These are phyloP conservation scores for Lentinus brumalis DNA, from an alignment of 768 basidiomycete species.

Conservation along the genomic window DNA sequence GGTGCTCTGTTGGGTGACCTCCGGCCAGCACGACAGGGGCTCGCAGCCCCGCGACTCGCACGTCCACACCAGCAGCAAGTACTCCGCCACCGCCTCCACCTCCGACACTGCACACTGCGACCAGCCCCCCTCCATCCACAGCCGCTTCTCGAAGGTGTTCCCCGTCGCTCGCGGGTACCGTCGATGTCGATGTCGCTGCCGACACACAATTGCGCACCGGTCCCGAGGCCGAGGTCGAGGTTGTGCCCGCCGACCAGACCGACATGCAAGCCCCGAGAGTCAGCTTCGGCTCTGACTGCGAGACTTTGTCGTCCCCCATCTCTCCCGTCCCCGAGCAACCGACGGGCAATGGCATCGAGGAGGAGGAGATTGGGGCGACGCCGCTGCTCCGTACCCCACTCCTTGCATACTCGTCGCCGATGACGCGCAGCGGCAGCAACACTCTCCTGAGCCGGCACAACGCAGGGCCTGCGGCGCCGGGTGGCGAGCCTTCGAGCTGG, in stretches of 20 bases:
- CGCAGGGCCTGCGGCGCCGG: not conserved
- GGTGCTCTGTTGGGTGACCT: conserved; percentile 51
- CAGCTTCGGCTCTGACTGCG: too few relatives aligned
- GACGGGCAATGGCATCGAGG: conserved; percentile 7
- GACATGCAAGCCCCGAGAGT: too few relatives aligned
- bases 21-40: conserved; percentile 9
- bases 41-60: not conserved
- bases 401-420: conserved; percentile 6
- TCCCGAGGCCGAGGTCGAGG: not conserved
- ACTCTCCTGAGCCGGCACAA: conserved; percentile 2
- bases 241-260: not conserved
- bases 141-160: not conserved
- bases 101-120: not conserved
- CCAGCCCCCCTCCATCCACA: not conserved
- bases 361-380: not conserved
- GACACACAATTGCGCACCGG: not conserved
- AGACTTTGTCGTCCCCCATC: too few relatives aligned
- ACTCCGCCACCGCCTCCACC: not conserved
- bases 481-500: not conserved
- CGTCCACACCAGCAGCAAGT: not conserved
- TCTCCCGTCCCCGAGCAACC: too few relatives aligned
- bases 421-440: conserved; percentile 12
- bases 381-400: not conserved
- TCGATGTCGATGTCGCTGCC: not conserved
- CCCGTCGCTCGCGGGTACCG: not conserved